These are phyloP conservation scores for Sonneratia caseolaris DNA, from an alignment of 345 rosid species.

Conservation along the genomic window DNA sequence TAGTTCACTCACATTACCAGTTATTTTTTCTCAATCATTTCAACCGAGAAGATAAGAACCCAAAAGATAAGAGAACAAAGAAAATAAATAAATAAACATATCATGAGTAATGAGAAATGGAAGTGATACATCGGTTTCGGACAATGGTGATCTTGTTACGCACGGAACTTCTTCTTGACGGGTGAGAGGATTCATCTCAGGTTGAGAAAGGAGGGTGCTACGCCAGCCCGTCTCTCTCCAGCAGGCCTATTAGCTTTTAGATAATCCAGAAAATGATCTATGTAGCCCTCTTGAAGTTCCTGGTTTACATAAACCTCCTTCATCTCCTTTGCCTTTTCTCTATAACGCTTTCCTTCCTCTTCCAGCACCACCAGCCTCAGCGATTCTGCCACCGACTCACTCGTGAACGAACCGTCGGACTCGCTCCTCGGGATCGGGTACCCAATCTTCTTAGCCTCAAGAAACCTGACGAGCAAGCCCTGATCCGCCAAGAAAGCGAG, in stretches of 20 bases:
- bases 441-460: slow-evolving; percentile 21
- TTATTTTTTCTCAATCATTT: too few species aligned
- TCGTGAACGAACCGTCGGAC: slow-evolving; percentile 20
- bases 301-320: slow-evolving; percentile 9
- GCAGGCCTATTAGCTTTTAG: not conserved
- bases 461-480: slow-evolving; percentile 20
- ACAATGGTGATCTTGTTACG: too few species aligned
- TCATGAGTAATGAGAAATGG: too few species aligned
- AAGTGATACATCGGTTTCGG: too few species aligned
- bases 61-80: too few species aligned
- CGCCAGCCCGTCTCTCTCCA: too few species aligned
- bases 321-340: slow-evolving; percentile 30
- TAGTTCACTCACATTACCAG: too few species aligned
- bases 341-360: slow-evolving; percentile 22
- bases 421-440: slow-evolving; percentile 15
- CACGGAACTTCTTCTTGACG: too few species aligned
- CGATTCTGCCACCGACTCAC: slow-evolving; percentile 19
- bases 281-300: slow-evolving; percentile 4
- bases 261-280: slow-evolving; percentile 6
- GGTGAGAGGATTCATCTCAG: too few species aligned
- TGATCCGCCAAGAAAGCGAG: slow-evolving; percentile 19
- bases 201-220: too few species aligned
- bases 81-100: too few species aligned
- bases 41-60: too few species aligned
- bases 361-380: slow-evolving; percentile 25